Conservation (phyloP, 768 basidiomycete genomes). For the Coprinopsis strossmayeri region DNA sequence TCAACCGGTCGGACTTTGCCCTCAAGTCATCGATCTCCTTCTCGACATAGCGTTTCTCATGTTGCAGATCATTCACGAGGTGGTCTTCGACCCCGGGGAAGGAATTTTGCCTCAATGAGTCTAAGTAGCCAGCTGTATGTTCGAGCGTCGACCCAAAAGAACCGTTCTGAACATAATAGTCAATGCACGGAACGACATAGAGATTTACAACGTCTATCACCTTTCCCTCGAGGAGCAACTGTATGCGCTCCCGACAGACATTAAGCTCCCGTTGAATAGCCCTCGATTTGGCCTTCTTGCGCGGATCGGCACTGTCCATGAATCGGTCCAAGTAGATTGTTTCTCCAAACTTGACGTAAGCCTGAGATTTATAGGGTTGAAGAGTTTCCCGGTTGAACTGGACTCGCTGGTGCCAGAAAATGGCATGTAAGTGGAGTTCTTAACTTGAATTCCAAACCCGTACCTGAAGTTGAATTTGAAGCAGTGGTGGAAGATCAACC, state of each 20-base stretch:
- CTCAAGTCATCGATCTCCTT: slow-evolving; percentile 54
- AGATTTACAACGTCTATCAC: slow-evolving; percentile 29
- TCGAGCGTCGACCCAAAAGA: slow-evolving; percentile 53
- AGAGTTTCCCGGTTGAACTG: slow-evolving; percentile 92
- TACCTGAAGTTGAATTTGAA: slow-evolving; percentile 96
- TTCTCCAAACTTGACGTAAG: slow-evolving; percentile 87
- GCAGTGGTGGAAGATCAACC: slow-evolving; percentile 79
- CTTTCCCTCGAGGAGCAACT: slow-evolving; percentile 64
- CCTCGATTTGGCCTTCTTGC: slow-evolving; percentile 68
- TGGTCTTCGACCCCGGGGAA: slow-evolving; percentile 55
- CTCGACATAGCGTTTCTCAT: slow-evolving; percentile 47
- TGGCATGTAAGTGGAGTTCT: no score
- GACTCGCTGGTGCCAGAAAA: no score
- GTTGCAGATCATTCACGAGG: slow-evolving; percentile 42
- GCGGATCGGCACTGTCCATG: slow-evolving; percentile 64
- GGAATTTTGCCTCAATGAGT: slow-evolving; percentile 35
- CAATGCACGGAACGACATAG: slow-evolving; percentile 2
- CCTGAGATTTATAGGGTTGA: slow-evolving; percentile 93
- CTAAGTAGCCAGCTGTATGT: slow-evolving; percentile 51
- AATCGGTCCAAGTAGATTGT: slow-evolving; percentile 90
- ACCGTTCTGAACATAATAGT: slow-evolving; percentile 40
- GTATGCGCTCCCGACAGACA: slow-evolving; percentile 58
- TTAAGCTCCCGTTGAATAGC: slow-evolving; percentile 62
- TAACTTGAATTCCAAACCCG: no score
- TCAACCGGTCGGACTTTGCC: slow-evolving; percentile 42